Percentiles rank a stretch among this genome's conserved stretches.
Conservation (phyloP, 1,284 basidiomycete genomes). For the Heterobasidion parviporum region DNA sequence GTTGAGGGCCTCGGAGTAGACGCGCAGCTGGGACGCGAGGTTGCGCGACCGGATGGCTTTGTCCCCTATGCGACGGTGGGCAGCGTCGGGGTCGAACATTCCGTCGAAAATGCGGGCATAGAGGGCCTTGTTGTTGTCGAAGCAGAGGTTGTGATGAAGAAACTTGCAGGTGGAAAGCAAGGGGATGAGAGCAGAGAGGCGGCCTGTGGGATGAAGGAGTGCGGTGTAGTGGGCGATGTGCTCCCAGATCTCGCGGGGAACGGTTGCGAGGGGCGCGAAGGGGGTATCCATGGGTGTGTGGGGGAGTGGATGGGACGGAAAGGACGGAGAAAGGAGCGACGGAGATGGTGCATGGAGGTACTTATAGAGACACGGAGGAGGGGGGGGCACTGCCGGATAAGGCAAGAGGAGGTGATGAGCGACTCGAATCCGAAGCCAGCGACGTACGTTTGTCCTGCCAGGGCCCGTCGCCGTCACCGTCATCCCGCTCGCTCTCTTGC, state of each 20-base stretch:
- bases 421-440: background rate
- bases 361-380: conserved; percentile 9
- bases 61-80: conserved; percentile 43
- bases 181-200: conserved; percentile 33
- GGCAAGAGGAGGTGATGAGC: conserved; percentile 1
- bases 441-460: too few species aligned
- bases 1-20: conserved; percentile 32
- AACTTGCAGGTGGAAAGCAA: conserved; percentile 40
- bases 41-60: conserved; percentile 26
- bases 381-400: background rate
- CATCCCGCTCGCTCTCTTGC: background rate
- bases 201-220: conserved; percentile 30
- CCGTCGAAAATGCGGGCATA: conserved; percentile 51
- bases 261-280: conserved; percentile 7
- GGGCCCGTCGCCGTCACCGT: background rate
- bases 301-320: background rate
- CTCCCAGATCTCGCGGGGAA: conserved; percentile 61
- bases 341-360: conserved; percentile 4
- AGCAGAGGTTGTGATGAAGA: conserved; percentile 37
- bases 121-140: conserved; percentile 41
- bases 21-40: conserved; percentile 40
- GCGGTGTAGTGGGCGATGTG: conserved; percentile 44
- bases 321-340: conserved; percentile 1
- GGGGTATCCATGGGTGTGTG: conserved; percentile 11
- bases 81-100: conserved; percentile 54